These are phyloP conservation scores for Trichosporon asahii DNA, from an alignment of 1,284 basidiomycete genomes.

Conservation along the genomic window DNA sequence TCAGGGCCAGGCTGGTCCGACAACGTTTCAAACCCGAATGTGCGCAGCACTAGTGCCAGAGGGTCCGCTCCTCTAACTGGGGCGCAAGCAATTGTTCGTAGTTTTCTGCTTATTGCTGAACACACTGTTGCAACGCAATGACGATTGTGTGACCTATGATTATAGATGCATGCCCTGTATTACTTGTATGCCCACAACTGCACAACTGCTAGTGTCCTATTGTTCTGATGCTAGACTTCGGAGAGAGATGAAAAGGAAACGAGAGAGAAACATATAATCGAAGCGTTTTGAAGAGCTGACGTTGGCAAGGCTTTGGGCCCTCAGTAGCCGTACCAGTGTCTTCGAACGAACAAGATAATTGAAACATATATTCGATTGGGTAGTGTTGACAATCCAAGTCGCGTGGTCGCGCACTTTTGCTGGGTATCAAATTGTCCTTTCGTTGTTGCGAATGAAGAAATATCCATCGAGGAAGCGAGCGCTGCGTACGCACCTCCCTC, in stretches of 20 bases:
- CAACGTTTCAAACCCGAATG: no score
- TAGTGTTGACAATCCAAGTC: background rate
- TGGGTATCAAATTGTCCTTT: conserved; percentile 10
- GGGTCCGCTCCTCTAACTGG: no score
- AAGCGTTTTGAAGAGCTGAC: background rate
- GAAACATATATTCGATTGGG: background rate
- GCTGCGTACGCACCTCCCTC: background rate
- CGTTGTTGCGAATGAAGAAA: background rate
- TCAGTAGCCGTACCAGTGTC: background rate
- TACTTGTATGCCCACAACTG: conserved; percentile 3
- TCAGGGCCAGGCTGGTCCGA: no score
- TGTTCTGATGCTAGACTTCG: conserved; percentile 5
- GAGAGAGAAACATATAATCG: background rate
- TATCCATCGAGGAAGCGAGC: background rate
- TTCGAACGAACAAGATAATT: background rate
- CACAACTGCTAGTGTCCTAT: conserved; percentile 8
- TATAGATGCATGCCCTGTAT: conserved; percentile 9
- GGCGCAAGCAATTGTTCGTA: no score
- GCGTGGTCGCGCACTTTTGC: background rate
- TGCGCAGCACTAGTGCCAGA: no score
- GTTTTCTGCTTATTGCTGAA: no score
- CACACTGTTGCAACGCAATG: background rate
- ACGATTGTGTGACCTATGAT: background rate
- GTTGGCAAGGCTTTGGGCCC: background rate
- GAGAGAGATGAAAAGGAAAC: background rate